These are phyloP conservation scores for Penicillium sp. DNA, from an alignment of 2,329 filamentous ascomycete genomes.

Conservation along the genomic window DNA sequence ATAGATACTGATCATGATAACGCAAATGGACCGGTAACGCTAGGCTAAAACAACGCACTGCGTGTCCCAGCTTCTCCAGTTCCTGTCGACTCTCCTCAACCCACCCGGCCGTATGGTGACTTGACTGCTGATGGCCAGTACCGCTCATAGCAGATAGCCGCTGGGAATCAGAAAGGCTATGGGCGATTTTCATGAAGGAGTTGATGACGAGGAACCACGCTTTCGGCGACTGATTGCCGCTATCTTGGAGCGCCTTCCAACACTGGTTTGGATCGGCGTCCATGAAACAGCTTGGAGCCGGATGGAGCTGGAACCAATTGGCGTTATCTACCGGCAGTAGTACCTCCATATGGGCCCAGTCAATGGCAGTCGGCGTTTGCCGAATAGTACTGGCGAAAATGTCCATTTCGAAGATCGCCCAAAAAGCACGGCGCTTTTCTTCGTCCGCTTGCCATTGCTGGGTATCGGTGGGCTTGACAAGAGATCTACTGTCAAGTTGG, in stretches of 20 bases:
- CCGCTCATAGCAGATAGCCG: neutral
- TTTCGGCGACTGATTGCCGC: neutral
- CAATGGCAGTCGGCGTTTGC: neutral
- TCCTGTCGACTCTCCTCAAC: neutral
- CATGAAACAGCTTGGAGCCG: neutral
- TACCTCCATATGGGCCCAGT: neutral
- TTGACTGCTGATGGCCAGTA: neutral
- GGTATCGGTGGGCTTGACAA: conserved; percentile 3
- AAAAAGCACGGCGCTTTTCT: neutral
- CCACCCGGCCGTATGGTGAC: neutral
- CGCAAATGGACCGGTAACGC: neutral
- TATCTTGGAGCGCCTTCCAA: neutral
- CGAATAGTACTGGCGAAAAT: neutral
- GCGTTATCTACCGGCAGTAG: neutral
- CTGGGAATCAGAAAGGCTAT: neutral
- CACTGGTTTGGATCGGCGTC: neutral
- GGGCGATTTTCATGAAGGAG: neutral
- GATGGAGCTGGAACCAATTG: neutral
- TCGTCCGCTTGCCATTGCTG: neutral
- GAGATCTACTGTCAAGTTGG: neutral
- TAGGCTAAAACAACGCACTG: neutral
- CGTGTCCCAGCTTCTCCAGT: neutral
- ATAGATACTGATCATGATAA: neutral
- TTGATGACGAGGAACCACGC: neutral
- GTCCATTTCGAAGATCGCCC: neutral